These are phyloP conservation scores for Thelonectria rubi DNA, from an alignment of 2,329 filamentous ascomycete species.

Conservation along the genomic window DNA sequence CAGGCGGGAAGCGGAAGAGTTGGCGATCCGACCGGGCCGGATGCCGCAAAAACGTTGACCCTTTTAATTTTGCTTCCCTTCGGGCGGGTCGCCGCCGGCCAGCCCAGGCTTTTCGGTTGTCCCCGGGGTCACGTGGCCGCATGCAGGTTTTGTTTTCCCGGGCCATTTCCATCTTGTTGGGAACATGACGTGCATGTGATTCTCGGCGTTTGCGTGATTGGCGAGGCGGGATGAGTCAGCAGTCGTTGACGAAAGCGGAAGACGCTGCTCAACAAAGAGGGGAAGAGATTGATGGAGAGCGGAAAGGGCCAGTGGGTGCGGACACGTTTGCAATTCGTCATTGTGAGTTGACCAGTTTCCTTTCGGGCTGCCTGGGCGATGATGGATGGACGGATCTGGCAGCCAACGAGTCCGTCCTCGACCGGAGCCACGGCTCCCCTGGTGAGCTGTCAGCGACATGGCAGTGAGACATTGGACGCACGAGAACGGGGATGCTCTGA, in stretches of 20 bases:
- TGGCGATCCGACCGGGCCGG: slow-evolving; percentile 36
- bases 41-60: slow-evolving; percentile 26
- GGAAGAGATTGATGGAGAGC: neutral
- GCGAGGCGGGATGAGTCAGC: slow-evolving; percentile 12
- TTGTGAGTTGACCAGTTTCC: slow-evolving; percentile 8
- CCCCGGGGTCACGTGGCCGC: slow-evolving; percentile 19
- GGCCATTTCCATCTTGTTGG: slow-evolving; percentile 14
- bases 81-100: neutral
- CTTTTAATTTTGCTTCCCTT: neutral
- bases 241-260: slow-evolving; percentile 2
- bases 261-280: slow-evolving; percentile 15
- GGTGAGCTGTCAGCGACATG: slow-evolving; percentile 3
- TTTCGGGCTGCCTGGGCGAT: neutral
- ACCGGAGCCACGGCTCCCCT: neutral
- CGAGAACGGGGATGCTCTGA: slow-evolving; percentile 9
- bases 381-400: neutral
- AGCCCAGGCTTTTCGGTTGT: slow-evolving; percentile 3
- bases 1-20: slow-evolving; percentile 36
- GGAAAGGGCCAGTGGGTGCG: slow-evolving; percentile 13
- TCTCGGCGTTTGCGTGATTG: slow-evolving; percentile 16
- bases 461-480: slow-evolving; percentile 10
- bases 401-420: neutral
- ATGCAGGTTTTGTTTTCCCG: neutral
- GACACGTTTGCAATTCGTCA: slow-evolving; percentile 24
- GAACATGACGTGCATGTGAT: slow-evolving; percentile 14